Conservation (phyloP, 2,329 filamentous ascomycete species). For the Fusarium chuoi region DNA sequence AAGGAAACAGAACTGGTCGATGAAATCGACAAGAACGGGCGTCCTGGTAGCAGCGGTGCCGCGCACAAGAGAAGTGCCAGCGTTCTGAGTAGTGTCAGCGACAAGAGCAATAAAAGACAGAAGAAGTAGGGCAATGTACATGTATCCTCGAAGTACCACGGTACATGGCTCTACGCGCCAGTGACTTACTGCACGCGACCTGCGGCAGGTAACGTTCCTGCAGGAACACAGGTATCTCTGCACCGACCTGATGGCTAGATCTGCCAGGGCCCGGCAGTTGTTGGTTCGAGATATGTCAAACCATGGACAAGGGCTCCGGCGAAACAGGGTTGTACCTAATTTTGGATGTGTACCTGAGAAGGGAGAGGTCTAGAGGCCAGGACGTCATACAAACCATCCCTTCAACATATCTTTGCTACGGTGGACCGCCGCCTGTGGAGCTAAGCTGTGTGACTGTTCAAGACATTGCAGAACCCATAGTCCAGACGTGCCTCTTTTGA, state of each 20-base stretch:
- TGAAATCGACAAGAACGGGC: slow-evolving; percentile 44
- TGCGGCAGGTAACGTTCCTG: slow-evolving; percentile 21
- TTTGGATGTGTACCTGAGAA: slow-evolving; percentile 5
- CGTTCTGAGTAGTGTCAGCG: slow-evolving; percentile 76
- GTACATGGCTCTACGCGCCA: slow-evolving; percentile 25
- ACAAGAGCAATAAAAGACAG: slow-evolving; percentile 68
- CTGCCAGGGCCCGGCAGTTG: slow-evolving; percentile 28
- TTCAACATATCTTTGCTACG: slow-evolving; percentile 1
- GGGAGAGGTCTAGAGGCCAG: neutral
- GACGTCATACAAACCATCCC: slow-evolving; percentile 10
- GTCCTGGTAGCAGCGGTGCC: slow-evolving; percentile 54
- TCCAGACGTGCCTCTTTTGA: slow-evolving; percentile 9
- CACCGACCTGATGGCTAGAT: slow-evolving; percentile 14
- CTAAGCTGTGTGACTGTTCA: slow-evolving; percentile 21
- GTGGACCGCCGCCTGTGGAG: slow-evolving; percentile 27
- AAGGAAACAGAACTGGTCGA: slow-evolving; percentile 34
- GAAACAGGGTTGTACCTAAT: slow-evolving; percentile 12
- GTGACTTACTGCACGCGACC: slow-evolving; percentile 25
- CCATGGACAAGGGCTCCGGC: slow-evolving; percentile 1
- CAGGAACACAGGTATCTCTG: slow-evolving; percentile 18
- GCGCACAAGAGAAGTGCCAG: slow-evolving; percentile 84
- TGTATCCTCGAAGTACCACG: slow-evolving; percentile 40
- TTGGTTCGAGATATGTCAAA: slow-evolving; percentile 25
- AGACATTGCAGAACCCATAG: slow-evolving; percentile 24
- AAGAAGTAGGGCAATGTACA: slow-evolving; percentile 55